phyloP scores from a whole-genome alignment of 768 basidiomycete genomes.

The Neoboletus magnificus region DNA sequence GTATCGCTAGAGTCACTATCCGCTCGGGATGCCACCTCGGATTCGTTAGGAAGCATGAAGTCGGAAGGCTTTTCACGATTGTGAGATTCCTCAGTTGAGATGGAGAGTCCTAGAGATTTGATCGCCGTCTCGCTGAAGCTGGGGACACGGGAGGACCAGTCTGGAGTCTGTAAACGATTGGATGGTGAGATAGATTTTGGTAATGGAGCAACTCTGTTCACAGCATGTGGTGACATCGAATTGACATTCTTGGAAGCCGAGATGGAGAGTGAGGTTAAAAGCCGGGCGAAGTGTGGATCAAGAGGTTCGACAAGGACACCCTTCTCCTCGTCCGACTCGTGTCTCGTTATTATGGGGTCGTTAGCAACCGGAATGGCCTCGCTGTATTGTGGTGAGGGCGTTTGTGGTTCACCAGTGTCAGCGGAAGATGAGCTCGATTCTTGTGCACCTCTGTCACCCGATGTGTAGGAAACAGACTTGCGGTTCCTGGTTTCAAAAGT shows the following conservation, averaged over 20 bases:
- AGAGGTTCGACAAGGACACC: constrained; percentile 33
- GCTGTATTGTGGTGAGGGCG: constrained; percentile 58
- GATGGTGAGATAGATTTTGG: constrained; percentile 11
- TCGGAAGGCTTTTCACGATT: constrained; percentile 4
- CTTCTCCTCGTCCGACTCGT: constrained; percentile 34
- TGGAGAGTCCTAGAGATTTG: constrained; percentile 4
- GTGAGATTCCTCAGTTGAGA: constrained; percentile 2
- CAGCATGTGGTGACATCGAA: constrained; percentile 4
- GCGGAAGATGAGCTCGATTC: constrained; percentile 69
- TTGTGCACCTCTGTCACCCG: constrained; percentile 39
- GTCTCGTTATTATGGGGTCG: constrained; percentile 19
- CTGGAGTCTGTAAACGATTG: constrained; percentile 21
- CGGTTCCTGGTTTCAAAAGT: constrained; percentile 35
- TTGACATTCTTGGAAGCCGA: constrained; percentile 42
- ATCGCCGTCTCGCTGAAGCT: constrained; percentile 12
- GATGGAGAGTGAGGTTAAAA: constrained; percentile 59
- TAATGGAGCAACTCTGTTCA: constrained; percentile 5
- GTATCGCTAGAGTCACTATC: constrained; percentile 2
- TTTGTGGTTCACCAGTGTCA: constrained; percentile 59
- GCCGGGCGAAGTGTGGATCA: constrained; percentile 70
- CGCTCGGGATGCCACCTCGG: background rate
- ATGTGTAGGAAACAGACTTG: constrained; percentile 27
- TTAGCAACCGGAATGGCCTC: constrained; percentile 33
- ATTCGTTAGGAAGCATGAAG: background rate
- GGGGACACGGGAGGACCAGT: constrained; percentile 34